Evolutionary conservation across 176 grass and related monocot genomes (phyloP), one percentile per base, ranked within the genome.

Genomic region (Phoenix dactylifera): DNA sequence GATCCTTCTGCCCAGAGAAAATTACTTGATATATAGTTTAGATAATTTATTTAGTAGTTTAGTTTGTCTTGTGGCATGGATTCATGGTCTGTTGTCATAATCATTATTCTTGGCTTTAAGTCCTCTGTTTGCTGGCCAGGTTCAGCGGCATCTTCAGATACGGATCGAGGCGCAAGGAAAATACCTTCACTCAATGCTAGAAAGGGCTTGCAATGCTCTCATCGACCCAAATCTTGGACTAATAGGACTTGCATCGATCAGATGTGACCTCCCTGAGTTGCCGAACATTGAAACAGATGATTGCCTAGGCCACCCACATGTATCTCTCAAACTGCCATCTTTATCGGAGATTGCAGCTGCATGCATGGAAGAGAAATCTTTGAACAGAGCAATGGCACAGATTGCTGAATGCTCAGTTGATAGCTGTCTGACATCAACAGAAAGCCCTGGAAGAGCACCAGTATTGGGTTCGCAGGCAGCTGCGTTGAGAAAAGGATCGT

Each of bases 381-480:
- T 69, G 24, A 15, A 16, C 30, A 48, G 74, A 69, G 25, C 25
- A 49, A 54, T 54, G 18, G 18, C 56, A 48, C 17, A 24, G 58
- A 62, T 77, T 56, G 74, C 62, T 53, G 65, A 77, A 44, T 77
- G 74, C 32, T 77, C 74, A 15, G 51, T 69, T 15, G 65, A 77
- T 62, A 77, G 57, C 54, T 77, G 74, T 52, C 56, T 77, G 65
- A 77, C 65, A 16, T 77, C 74, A 7, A 54, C 74, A 74, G 25
- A 52, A 16, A 74, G 55, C 51, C 10, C 59, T 55, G 23, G 71
- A 63, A 70, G 55, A 9, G 32, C 32, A 35, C 7, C 32, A 9
- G 7, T 35, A 1, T 32, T 32, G 30, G 30, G 30, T 32, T 32
- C 6, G 6, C 30, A 32, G 30, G 30, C 6, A 7, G 30, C 30